Conservation (phyloP, 2,329 filamentous ascomycete species). For the Alternaria sp. region DNA sequence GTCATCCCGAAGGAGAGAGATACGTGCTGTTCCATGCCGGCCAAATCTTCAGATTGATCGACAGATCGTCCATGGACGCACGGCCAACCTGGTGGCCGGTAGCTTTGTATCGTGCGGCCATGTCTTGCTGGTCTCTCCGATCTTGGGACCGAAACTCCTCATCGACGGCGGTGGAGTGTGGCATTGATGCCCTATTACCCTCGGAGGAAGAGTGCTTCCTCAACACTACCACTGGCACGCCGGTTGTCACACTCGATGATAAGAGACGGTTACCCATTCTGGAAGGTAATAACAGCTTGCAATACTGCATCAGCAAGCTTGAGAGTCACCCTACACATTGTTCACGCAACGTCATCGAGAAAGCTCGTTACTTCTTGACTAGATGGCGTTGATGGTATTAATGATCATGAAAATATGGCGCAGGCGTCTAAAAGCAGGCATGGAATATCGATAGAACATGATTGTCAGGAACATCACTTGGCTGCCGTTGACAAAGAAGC, state of each 20-base stretch:
- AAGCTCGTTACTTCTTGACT: background rate
- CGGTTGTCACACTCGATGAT: background rate
- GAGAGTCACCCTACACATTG: conserved; percentile 1
- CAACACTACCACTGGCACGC: background rate
- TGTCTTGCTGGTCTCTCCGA: conserved; percentile 11
- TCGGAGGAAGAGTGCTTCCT: conserved; percentile 3
- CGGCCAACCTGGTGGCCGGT: conserved; percentile 11
- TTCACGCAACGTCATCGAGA: background rate
- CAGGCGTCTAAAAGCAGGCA: background rate
- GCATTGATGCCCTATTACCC: conserved; percentile 2
- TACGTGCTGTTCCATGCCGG: conserved; percentile 11
- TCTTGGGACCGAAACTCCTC: background rate
- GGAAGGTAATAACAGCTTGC: background rate
- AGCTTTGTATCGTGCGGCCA: conserved; percentile 7
- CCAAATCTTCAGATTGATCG: conserved; percentile 9
- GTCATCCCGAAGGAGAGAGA: conserved; percentile 7
- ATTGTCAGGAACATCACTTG: background rate
- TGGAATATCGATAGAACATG: background rate
- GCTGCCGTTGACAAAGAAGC: background rate
- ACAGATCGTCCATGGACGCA: background rate
- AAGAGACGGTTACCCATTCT: background rate
- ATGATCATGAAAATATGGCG: background rate
- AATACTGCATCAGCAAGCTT: conserved; percentile 7
- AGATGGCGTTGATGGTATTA: conserved; percentile 5
- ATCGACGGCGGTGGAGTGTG: background rate